Evolutionary conservation across 768 basidiomycete species (phyloP), one percentile per base, ranked within the genome.

Genomic region (Mycena galopus): DNA sequence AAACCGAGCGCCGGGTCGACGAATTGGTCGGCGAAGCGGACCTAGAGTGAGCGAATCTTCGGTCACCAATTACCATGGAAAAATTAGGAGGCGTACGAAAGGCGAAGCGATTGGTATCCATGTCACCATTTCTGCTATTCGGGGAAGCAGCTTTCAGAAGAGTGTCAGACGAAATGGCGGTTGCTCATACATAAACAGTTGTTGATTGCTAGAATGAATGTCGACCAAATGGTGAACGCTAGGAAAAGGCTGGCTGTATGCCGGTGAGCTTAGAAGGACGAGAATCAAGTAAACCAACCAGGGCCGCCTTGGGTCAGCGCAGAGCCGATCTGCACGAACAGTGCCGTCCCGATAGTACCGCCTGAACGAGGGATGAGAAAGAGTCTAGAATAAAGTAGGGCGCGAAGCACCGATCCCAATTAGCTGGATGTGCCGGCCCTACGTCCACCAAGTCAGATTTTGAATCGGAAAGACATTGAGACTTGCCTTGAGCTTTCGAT

Each of bases 21-120:
- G 72, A 88, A 90, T 62, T 83, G 84, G 72, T 89, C 87, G 50
- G 88, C 88, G 78, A 88, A 94, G 72, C 92, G 90, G 30, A 88
- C 84, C 86, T 87, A 23, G 11, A 30, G 19, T 29, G 19, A 53
- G 44, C 21, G n/a, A n/a, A n/a, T n/a, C n/a, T n/a, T n/a, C n/a
- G 57, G 27, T 59, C 17, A 53, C 33, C 8, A 62, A 23, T 9
- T 29, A 47, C 58, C 30, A 51, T 16, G 50, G 14, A 32, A 44
- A 35, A 44, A 50, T 56, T n/a, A 42, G 68, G 29, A 32, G 57
- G 78, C 86, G 47, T 69, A 93, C 90, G 78, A 94, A 94, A 7
- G 92, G 91, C 7, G 94, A 93, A 8, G 92, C 89, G 74, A 94
- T 90, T 7, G 94, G 94, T 7, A 93, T 93, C 83, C 90, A 91